These are phyloP conservation scores for Nicotiana sylvestris DNA, from an alignment of 257 asterid genomes.

Conservation along the genomic window DNA sequence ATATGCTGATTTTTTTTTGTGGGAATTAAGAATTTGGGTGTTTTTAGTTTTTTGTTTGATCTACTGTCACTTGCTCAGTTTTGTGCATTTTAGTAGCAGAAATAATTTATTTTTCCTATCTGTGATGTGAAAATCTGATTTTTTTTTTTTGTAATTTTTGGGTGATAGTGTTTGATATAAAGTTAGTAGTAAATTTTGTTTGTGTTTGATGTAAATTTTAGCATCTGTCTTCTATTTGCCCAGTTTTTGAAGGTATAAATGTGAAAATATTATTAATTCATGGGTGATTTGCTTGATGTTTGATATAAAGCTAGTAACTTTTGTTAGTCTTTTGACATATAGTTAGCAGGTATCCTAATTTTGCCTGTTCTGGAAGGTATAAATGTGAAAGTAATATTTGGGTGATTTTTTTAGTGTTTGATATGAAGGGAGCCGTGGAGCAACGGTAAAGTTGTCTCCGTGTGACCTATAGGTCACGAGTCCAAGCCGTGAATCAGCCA, in stretches of 20 bases:
- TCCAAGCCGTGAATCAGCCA: too few species aligned
- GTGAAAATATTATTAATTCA: background rate
- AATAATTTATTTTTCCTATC: background rate
- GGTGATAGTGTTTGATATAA: background rate
- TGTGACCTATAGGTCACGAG: too few species aligned
- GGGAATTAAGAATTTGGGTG: background rate
- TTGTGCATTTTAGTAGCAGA: background rate
- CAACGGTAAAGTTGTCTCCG: too few species aligned
- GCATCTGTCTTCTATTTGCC: background rate
- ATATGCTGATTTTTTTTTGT: background rate
- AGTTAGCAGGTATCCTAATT: background rate
- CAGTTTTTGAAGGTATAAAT: background rate
- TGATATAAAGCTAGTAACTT: too few species aligned
- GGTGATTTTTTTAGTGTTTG: background rate
- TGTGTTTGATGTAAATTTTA: background rate
- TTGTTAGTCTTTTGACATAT: too few species aligned
- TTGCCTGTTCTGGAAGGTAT: background rate
- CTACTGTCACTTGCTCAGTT: background rate
- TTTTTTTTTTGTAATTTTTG: background rate
- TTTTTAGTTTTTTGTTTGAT: slow-evolving; percentile 4
- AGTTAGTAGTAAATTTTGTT: too few species aligned
- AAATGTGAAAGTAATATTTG: background rate
- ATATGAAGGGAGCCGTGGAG: too few species aligned
- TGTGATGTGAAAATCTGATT: background rate
- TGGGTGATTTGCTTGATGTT: background rate